Evolutionary conservation across 257 asterid species (phyloP).

Genomic region (Solanum appendiculatum): DNA sequence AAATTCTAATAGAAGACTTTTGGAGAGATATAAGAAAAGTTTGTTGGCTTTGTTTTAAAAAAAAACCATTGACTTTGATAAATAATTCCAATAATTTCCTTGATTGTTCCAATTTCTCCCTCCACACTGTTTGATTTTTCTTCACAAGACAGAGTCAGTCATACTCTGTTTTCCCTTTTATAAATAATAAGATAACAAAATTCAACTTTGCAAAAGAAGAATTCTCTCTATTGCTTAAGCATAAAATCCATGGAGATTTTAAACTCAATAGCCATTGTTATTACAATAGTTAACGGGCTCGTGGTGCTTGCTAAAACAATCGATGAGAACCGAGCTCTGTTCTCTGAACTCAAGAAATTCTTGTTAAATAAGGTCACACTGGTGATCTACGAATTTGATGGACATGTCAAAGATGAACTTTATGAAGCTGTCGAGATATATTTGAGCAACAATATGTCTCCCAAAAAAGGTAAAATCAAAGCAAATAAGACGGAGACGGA

Average conservation of each 20-base stretch:
- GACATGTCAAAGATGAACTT: not conserved
- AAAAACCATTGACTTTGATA: no score
- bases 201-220: not conserved
- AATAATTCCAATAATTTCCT: not conserved
- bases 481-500: not conserved
- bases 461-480: not conserved
- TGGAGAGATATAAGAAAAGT: no score
- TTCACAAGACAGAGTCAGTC: not conserved
- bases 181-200: not conserved
- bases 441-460: not conserved
- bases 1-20: no score
- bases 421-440: constrained; percentile 14
- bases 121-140: no score
- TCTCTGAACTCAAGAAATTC: not conserved
- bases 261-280: no score
- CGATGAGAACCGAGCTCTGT: not conserved
- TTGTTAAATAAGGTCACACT: not conserved
- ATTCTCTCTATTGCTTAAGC: not conserved
- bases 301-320: no score
- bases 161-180: not conserved
- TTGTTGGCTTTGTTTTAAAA: no score
- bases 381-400: constrained; percentile 7
- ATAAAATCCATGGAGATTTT: not conserved
- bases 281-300: not conserved
- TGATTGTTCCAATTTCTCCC: not conserved